Percentiles rank a stretch among this genome's conserved stretches.
These are phyloP conservation scores for Alternaria postmessia DNA, from an alignment of 2,329 filamentous ascomycete genomes.

Conservation along the genomic window DNA sequence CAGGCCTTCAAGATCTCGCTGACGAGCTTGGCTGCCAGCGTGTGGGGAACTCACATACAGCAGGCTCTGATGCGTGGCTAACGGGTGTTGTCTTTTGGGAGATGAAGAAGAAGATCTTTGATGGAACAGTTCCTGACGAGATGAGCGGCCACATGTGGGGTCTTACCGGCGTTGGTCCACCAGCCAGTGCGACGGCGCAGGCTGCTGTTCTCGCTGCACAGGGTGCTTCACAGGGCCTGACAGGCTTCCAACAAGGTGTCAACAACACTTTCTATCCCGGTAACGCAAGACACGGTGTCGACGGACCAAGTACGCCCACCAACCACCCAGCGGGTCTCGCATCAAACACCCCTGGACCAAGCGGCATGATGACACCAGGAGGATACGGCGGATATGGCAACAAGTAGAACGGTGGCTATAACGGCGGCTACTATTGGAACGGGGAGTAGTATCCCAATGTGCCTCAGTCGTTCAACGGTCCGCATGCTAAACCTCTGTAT, in stretches of 20 bases:
- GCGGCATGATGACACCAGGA: conserved; percentile 73
- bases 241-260: conserved; percentile 43
- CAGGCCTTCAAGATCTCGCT: conserved; percentile 90
- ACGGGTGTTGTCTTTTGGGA: conserved; percentile 96
- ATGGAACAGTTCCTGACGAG: conserved; percentile 77
- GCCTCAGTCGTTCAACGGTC: not conserved
- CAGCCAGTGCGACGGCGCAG: conserved; percentile 65
- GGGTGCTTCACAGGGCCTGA: conserved; percentile 41
- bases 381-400: conserved; percentile 48
- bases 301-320: conserved; percentile 73
- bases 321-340: conserved; percentile 62
- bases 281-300: conserved; percentile 50
- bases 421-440: conserved; percentile 1
- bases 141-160: conserved; percentile 95
- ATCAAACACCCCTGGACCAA: conserved; percentile 61
- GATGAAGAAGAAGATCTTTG: conserved; percentile 87
- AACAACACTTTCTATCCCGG: conserved; percentile 53
- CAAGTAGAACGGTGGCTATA: conserved; percentile 33
- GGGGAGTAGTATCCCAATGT: not conserved
- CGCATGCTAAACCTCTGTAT: not conserved
- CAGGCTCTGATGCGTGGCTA: conserved; percentile 90
- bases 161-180: conserved; percentile 68
- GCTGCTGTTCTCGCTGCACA: conserved; percentile 54
- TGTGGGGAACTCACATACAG: conserved; percentile 87
- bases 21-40: conserved; percentile 92